A percentile compares a stretch with the other conserved stretches of the same genome.
Conservation (phyloP, 2,329 filamentous ascomycete species). For the Verticillium nubilum region DNA sequence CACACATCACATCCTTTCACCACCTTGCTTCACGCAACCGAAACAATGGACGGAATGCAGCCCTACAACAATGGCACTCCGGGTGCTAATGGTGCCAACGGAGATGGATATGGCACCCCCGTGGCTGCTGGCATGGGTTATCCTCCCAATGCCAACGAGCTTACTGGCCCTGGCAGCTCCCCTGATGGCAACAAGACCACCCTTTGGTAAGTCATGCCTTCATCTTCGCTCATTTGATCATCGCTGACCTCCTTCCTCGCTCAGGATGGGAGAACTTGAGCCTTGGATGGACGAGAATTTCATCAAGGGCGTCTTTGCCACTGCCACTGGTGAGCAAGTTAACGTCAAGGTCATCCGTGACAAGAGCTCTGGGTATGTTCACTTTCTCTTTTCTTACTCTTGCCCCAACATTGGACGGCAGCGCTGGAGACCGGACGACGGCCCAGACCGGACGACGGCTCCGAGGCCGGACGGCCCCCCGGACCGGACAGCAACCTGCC, state of each 20-base stretch:
- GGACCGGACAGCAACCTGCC: no score
- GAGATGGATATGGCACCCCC: slow-evolving; percentile 26
- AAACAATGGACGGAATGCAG: slow-evolving; percentile 25
- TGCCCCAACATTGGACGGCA: neutral
- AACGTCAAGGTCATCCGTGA: slow-evolving; percentile 99
- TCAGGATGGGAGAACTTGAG: slow-evolving; percentile 97
- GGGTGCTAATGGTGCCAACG: slow-evolving; percentile 27
- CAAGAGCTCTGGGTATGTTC: slow-evolving; percentile 88
- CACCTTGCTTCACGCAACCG: neutral
- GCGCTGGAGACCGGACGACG: no score
- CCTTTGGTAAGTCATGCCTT: slow-evolving; percentile 40
- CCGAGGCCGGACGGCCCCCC: neutral
- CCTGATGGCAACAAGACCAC: slow-evolving; percentile 51
- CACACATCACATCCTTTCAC: neutral
- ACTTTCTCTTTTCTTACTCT: neutral
- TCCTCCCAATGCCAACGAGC: slow-evolving; percentile 22
- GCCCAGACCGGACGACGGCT: no score
- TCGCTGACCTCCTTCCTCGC: neutral
- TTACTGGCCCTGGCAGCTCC: slow-evolving; percentile 20
- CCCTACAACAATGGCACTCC: slow-evolving; percentile 28
- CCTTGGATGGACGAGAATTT: slow-evolving; percentile 99
- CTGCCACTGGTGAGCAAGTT: slow-evolving; percentile 86
- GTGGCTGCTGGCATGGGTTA: slow-evolving; percentile 22
- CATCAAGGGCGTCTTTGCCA: slow-evolving; percentile 85
- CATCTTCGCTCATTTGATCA: no score